These are phyloP conservation scores for Curvularia sp. DNA, from an alignment of 2,329 filamentous ascomycete species.

Conservation along the genomic window DNA sequence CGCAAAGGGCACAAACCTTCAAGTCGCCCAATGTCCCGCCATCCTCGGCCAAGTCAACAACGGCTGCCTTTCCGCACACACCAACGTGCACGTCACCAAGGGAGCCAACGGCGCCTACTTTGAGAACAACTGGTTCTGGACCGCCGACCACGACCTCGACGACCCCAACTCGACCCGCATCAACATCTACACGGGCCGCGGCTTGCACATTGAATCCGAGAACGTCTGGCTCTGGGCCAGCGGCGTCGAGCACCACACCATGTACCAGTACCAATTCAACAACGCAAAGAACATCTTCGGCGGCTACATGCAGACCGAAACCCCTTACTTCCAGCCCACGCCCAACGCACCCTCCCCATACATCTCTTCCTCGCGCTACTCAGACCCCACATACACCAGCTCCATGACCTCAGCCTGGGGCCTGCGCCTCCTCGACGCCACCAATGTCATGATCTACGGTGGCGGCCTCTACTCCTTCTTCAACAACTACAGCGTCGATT, in stretches of 20 bases:
- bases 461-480: conserved; percentile 75
- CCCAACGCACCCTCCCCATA: conserved; percentile 73
- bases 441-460: conserved; percentile 66
- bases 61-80: conserved; percentile 75
- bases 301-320: conserved; percentile 87
- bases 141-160: conserved; percentile 90
- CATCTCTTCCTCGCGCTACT: conserved; percentile 58
- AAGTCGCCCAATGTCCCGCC: conserved; percentile 79
- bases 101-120: conserved; percentile 70
- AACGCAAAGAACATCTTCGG: conserved; percentile 82
- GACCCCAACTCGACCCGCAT: conserved; percentile 74
- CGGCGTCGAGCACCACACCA: conserved; percentile 64
- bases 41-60: conserved; percentile 59
- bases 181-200: conserved; percentile 85
- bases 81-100: conserved; percentile 58
- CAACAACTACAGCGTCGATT: conserved; percentile 62
- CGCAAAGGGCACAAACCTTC: conserved; percentile 77
- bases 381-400: conserved; percentile 72
- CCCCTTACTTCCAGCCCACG: conserved; percentile 83
- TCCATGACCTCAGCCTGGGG: conserved; percentile 62
- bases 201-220: conserved; percentile 72
- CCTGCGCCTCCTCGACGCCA: conserved; percentile 65
- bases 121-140: conserved; percentile 91
- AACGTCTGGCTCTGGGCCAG: conserved; percentile 69
- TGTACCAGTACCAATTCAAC: conserved; percentile 84